Base-by-base conservation (phyloP, 805 yeast genomes). In the Ogataea wickerhamii region DNA sequence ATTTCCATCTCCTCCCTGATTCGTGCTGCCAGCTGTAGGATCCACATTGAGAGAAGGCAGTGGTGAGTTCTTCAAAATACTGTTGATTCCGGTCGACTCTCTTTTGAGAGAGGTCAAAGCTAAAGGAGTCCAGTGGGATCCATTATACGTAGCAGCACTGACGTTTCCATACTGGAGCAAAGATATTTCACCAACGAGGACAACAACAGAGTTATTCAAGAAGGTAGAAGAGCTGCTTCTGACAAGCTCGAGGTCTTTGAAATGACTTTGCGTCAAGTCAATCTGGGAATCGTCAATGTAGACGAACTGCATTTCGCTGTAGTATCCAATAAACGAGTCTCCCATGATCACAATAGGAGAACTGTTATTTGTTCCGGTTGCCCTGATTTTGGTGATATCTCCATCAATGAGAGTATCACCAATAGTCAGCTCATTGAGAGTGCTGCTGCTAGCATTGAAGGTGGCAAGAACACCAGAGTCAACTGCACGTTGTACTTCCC, bases 111-210 rank as follows among this genome's bases (percentile, higher is more conserved):
- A 58, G 1, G 83, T 61, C 43, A 73, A 73, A 2, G 77, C 54
- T 41, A 70, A 76, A 10, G 95, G 95, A 21, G 63, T 52, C 95
- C 95, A 87, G 6, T 48, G 34, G 0, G 64, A 47, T 1, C 94
- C 88, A 53, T 86, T 78, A 60, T 59, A 86, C 20, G 75, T 60
- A 0, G 89, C 91, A 19, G 78, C 68, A 27, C 79, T 74, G 3
- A 74, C 77, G 18, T 61, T 53, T 0, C 89, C 93, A 51, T 72
- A 78, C 2, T 56, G 56, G 3, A 60, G 48, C 27, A 83, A 52
- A 4, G 60, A 53, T 31, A 85, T 64, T 19, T 56, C 47, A 25
- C 95, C 95, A 3, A 83, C 63, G 2, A 81, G 72, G 18, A 80
- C 49, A 18, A 87, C 56, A 0, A 77, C 57, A 36, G 71, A 62